Base-by-base conservation (phyloP, 495 filamentous ascomycete genomes). In the Cairneyella variabilis region DNA sequence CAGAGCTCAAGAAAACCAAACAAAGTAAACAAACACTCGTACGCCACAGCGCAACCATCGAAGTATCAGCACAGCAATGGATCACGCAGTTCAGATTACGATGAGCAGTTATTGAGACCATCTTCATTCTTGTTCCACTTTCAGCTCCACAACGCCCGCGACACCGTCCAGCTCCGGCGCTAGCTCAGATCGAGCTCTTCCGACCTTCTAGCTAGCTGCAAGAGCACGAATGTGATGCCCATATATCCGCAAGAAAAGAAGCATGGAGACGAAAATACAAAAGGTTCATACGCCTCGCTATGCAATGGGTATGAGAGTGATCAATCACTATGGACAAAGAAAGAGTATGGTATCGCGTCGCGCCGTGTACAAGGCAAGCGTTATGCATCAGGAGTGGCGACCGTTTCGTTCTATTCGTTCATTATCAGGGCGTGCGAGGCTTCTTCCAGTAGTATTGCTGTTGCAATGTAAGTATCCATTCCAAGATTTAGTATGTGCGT, bases 361-460 rank as follows among this genome's bases (percentile, higher is more conserved):
- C 16, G 27, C 25, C 44, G 34, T 32, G 23, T 26, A 27, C 27
- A 18, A 38, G 20, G 17, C 12, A 32, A 8, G 27, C 25, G n/a
- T 16, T 17, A 6, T 28, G 30, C n/a, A 23, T 21, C 23, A 39
- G 7, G 32, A 18, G 21, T 34, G 14, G 27, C 3, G 10, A 11
- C 30, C n/a, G 4, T 27, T 48, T 20, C 27, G 25, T 47, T 47
- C 3, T 18, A 18, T 25, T 45, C 17, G 44, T 74, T 7, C 6
- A 14, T 32, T 32, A 7, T 32, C 14, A 14, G 28, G 28, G 28
- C 28, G 77, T 80, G 48, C 67, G 66, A 3, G 89, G 89, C 62
- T 87, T 85, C 64, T 87, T 88, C 90, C 90, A 95, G 72, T 85
- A 95, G 68, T 95, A 93, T 95, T 93, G 89, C 90, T 95, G 50